These are phyloP conservation scores for Euphrasia confusa DNA, from an alignment of 257 asterid species.

Conservation along the genomic window DNA sequence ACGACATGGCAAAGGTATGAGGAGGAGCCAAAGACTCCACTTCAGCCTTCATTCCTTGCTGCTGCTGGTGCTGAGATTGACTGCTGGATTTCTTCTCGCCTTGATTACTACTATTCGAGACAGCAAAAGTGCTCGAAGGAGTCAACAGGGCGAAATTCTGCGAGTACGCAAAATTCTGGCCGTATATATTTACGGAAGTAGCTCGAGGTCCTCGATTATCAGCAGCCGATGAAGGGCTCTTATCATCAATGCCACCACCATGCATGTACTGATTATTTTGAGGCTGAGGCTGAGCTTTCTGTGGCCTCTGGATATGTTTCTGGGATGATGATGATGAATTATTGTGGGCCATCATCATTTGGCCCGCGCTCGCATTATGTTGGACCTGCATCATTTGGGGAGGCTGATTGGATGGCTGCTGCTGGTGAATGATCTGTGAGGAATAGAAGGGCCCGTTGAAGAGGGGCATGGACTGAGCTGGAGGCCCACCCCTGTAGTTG, in stretches of 20 bases:
- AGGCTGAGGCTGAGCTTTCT: conserved; percentile 40
- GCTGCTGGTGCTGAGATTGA: conserved; percentile 39
- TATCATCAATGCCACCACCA: too few species aligned
- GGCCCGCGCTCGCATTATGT: too few species aligned
- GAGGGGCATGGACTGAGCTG: conserved; percentile 73
- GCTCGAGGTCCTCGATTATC: conserved; percentile 58
- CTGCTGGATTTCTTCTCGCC: conserved; percentile 43
- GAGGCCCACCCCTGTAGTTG: conserved; percentile 62
- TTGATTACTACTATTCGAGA: conserved; percentile 37
- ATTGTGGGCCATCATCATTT: conserved; percentile 31
- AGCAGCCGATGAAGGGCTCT: conserved; percentile 43
- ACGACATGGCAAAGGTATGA: conserved; percentile 81
- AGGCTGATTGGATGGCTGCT: conserved; percentile 33
- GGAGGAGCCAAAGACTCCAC: conserved; percentile 58
- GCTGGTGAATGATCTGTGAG: conserved; percentile 72
- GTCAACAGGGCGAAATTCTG: conserved; percentile 68
- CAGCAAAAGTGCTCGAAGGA: conserved; percentile 45
- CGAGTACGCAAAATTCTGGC: conserved; percentile 54
- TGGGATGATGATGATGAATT: conserved; percentile 63
- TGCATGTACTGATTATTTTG: conserved; percentile 44
- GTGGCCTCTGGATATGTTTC: conserved; percentile 54
- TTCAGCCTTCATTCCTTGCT: conserved; percentile 43
- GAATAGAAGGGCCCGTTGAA: conserved; percentile 83
- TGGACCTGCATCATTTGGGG: conserved; percentile 42
- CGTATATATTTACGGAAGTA: conserved; percentile 47